A percentile compares a stretch with the other conserved stretches of the same genome.
Evolutionary conservation across 148 eudicot species (phyloP).

Genomic region (Chenopodium quinoa): DNA sequence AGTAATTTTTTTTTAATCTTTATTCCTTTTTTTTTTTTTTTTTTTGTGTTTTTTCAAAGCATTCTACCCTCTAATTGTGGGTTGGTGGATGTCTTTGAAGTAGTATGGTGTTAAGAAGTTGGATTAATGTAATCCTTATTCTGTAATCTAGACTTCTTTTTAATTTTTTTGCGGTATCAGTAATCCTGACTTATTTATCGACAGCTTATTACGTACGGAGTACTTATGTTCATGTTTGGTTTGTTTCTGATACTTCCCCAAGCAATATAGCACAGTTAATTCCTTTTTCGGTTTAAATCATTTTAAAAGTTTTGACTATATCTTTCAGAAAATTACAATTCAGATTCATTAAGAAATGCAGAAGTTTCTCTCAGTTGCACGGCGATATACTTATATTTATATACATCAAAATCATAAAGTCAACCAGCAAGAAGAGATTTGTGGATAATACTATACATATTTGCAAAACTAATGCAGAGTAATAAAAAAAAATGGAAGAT

Average conservation of each 20-base stretch:
- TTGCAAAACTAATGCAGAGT: neutral
- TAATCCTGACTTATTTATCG: slow-evolving; percentile 7
- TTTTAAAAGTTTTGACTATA: slow-evolving; percentile 12
- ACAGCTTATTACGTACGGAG: no score
- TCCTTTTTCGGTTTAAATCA: neutral
- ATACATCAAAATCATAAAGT: neutral
- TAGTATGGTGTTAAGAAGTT: slow-evolving; percentile 14
- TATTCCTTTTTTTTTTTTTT: neutral
- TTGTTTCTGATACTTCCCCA: neutral
- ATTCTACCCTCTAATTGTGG: slow-evolving; percentile 21
- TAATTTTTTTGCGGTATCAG: neutral
- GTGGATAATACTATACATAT: neutral
- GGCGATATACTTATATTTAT: neutral
- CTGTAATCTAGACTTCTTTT: neutral
- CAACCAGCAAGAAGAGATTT: neutral
- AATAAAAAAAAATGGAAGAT: neutral
- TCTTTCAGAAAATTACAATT: neutral
- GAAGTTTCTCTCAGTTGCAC: neutral
- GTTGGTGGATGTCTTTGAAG: slow-evolving; percentile 16
- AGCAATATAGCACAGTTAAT: neutral
- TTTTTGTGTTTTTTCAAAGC: neutral
- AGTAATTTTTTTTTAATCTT: neutral
- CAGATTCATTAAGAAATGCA: neutral
- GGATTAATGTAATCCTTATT: slow-evolving; percentile 15
- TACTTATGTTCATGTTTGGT: slow-evolving; percentile 6